Percentiles rank a stretch among this genome's conserved stretches.
These are phyloP conservation scores for Coniella vitis DNA, from an alignment of 2,329 filamentous ascomycete species.

Conservation along the genomic window DNA sequence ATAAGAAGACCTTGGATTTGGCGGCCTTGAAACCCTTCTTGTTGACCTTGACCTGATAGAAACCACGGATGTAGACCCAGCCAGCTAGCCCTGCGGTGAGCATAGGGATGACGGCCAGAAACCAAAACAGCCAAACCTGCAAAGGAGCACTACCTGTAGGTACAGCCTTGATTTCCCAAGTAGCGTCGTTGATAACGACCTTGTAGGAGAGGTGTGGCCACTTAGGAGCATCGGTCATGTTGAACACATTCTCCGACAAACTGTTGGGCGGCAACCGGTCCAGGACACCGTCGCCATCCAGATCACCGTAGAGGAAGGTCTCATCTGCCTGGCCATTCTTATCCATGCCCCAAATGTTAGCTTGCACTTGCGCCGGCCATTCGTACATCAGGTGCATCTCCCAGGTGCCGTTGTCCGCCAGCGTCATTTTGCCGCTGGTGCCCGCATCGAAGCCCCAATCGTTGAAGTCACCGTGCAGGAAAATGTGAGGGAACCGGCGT, in stretches of 20 bases:
- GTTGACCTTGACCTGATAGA: slow-evolving; percentile 50
- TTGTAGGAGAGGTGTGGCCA: slow-evolving; percentile 48
- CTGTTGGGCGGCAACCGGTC: slow-evolving; percentile 55
- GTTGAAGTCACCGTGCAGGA: slow-evolving; percentile 54
- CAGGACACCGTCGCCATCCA: slow-evolving; percentile 50
- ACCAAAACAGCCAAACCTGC: slow-evolving; percentile 46
- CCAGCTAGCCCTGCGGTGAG: slow-evolving; percentile 42
- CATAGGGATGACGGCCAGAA: slow-evolving; percentile 47
- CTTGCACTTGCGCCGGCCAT: slow-evolving; percentile 52
- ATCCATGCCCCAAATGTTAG: slow-evolving; percentile 61
- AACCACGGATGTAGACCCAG: slow-evolving; percentile 50
- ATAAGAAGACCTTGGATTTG: slow-evolving; percentile 13
- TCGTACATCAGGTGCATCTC: slow-evolving; percentile 54
- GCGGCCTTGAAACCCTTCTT: slow-evolving; percentile 41
- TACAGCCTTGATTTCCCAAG: slow-evolving; percentile 40
- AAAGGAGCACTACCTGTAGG: slow-evolving; percentile 45
- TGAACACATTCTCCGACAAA: slow-evolving; percentile 45
- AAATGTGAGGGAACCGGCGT: slow-evolving; percentile 54
- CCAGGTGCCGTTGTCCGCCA: slow-evolving; percentile 44
- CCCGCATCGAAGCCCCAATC: slow-evolving; percentile 56
- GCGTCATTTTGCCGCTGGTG: slow-evolving; percentile 41
- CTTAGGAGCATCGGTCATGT: slow-evolving; percentile 47
- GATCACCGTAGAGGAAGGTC: slow-evolving; percentile 51
- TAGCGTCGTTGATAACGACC: slow-evolving; percentile 48
- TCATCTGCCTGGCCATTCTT: slow-evolving; percentile 53